phyloP scores from a whole-genome alignment of 2,329 filamentous ascomycete genomes.

The Diaporthe humulicola region DNA sequence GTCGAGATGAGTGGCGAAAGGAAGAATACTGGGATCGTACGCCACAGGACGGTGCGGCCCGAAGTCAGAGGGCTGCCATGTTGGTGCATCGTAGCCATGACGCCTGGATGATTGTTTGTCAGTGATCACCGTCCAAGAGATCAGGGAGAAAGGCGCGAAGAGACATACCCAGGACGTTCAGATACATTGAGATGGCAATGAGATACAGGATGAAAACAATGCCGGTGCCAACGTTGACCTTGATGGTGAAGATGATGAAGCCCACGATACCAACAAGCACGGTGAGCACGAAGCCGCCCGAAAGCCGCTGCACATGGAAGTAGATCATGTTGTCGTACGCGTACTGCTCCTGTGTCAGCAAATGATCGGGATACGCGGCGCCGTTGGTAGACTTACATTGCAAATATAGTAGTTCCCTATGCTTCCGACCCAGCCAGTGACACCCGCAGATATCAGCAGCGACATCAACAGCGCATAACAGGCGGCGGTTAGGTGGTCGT shows the following conservation, averaged over 20 bases:
- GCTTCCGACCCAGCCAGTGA: slow-evolving; percentile 74
- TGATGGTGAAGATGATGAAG: slow-evolving; percentile 62
- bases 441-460: slow-evolving; percentile 69
- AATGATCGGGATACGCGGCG: background rate
- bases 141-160: slow-evolving; percentile 50
- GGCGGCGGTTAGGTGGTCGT: slow-evolving; percentile 65
- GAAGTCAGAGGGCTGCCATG: slow-evolving; percentile 67
- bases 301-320: slow-evolving; percentile 58
- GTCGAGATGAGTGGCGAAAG: slow-evolving; percentile 69
- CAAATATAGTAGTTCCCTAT: slow-evolving; percentile 72
- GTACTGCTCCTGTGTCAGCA: slow-evolving; percentile 43
- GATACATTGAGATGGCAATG: slow-evolving; percentile 68
- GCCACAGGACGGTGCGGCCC: slow-evolving; percentile 68
- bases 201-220: slow-evolving; percentile 73
- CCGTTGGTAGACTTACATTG: slow-evolving; percentile 43
- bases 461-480: slow-evolving; percentile 69
- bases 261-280: slow-evolving; percentile 57
- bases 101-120: slow-evolving; percentile 39
- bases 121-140: slow-evolving; percentile 38
- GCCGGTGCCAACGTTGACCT: slow-evolving; percentile 57
- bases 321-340: slow-evolving; percentile 57
- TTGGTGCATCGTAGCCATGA: slow-evolving; percentile 65
- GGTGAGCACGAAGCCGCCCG: slow-evolving; percentile 60
- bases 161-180: slow-evolving; percentile 66
- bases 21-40: slow-evolving; percentile 67